A percentile compares a stretch with the other conserved stretches of the same genome.
Conservation (phyloP, 306 rosid genomes). For the Cucurbita pepo region DNA sequence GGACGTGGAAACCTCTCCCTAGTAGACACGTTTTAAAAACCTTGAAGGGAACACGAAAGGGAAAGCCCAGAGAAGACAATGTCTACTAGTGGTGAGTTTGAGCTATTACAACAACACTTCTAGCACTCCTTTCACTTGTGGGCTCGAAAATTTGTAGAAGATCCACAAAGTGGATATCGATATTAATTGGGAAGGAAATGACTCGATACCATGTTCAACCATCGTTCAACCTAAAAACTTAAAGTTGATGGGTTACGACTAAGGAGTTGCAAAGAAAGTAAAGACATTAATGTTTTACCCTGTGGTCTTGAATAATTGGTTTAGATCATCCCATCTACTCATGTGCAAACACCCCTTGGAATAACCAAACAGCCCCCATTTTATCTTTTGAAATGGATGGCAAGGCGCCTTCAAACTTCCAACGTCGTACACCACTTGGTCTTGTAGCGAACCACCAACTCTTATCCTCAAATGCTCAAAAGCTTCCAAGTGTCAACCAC, state of each 20-base stretch:
- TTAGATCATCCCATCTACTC: conserved; percentile 91
- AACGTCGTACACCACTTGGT: conserved; percentile 60
- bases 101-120: no score
- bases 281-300: neutral
- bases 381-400: conserved; percentile 58
- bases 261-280: neutral
- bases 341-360: conserved; percentile 79
- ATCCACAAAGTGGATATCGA: no score
- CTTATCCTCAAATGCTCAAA: conserved; percentile 80
- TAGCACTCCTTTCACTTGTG: no score
- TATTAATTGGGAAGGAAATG: no score
- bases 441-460: conserved; percentile 94
- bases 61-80: no score
- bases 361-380: conserved; percentile 63
- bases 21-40: no score
- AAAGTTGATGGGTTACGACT: no score
- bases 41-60: no score
- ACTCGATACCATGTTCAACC: neutral
- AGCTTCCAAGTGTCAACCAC: conserved; percentile 31
- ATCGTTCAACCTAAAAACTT: neutral
- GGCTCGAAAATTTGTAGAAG: no score
- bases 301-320: conserved; percentile 40
- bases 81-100: no score
- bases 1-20: no score
- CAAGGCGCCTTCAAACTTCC: conserved; percentile 56